These are phyloP conservation scores for Leishmania tropica DNA, from an alignment of 208 protist species.

Conservation along the genomic window DNA sequence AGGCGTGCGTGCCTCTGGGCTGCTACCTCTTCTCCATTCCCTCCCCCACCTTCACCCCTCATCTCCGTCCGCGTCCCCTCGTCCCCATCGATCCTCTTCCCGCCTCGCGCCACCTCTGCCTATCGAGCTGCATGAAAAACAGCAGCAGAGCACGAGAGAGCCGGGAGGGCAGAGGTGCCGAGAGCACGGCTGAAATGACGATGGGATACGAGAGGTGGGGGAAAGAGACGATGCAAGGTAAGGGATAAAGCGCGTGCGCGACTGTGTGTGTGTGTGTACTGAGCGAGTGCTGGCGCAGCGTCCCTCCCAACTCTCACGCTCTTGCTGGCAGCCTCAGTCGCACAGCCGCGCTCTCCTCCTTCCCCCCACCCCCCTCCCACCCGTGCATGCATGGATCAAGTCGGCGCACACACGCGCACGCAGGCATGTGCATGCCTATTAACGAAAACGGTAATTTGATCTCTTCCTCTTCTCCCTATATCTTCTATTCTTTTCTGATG, in stretches of 20 bases:
- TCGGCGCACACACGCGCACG: too few relatives aligned
- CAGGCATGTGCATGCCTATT: too few relatives aligned
- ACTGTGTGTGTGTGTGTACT: slow-evolving; percentile 3
- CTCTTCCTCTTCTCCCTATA: not conserved
- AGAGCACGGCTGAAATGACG: slow-evolving; percentile 77
- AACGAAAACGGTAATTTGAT: not conserved
- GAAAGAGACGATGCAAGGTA: slow-evolving; percentile 24
- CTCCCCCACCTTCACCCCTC: not conserved
- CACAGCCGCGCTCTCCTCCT: not conserved
- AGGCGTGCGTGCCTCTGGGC: not conserved
- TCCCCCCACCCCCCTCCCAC: not conserved
- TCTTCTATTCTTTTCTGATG: not conserved
- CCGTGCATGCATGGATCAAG: not conserved
- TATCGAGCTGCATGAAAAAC: too few relatives aligned
- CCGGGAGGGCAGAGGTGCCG: too few relatives aligned
- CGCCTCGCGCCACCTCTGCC: too few relatives aligned
- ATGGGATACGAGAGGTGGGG: slow-evolving; percentile 80
- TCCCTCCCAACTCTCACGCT: too few relatives aligned
- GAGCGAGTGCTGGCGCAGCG: too few relatives aligned
- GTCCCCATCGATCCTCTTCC: too few relatives aligned
- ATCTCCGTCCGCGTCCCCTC: too few relatives aligned
- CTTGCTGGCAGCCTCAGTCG: not conserved
- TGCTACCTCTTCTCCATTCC: not conserved
- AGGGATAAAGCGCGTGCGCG: not conserved
- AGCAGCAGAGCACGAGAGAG: too few relatives aligned